Conservation (phyloP, 176 grass and related monocot species). For the Oryza glumipatula region DNA sequence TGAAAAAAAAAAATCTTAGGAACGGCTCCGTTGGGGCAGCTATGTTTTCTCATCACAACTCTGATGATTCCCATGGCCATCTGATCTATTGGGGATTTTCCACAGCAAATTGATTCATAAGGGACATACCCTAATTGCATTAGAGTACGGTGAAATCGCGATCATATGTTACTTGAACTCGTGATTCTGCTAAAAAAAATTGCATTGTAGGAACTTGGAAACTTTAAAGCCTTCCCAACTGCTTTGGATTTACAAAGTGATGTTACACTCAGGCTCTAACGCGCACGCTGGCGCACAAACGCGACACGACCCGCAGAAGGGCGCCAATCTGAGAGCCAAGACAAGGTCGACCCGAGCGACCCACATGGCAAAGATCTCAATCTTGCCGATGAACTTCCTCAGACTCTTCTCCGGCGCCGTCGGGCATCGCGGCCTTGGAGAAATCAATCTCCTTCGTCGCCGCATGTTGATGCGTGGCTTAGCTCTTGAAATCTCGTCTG, state of each 20-base stretch:
- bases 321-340: neutral
- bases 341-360: neutral
- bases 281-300: neutral
- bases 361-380: slow-evolving; percentile 9
- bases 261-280: neutral
- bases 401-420: neutral
- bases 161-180: neutral
- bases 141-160: neutral
- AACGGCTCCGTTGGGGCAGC: no score
- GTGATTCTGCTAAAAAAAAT: neutral
- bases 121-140: neutral
- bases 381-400: neutral
- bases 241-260: slow-evolving; percentile 1
- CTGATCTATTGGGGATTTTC: neutral
- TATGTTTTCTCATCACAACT: neutral
- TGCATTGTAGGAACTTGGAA: neutral
- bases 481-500: neutral
- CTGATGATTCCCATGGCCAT: no score
- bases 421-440: neutral
- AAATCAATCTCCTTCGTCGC: neutral
- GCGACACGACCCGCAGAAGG: neutral
- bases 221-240: neutral
- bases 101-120: neutral
- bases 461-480: neutral
- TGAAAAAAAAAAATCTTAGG: neutral